Conservation (phyloP, 1,284 basidiomycete species). For the Inonotus hispidus region DNA sequence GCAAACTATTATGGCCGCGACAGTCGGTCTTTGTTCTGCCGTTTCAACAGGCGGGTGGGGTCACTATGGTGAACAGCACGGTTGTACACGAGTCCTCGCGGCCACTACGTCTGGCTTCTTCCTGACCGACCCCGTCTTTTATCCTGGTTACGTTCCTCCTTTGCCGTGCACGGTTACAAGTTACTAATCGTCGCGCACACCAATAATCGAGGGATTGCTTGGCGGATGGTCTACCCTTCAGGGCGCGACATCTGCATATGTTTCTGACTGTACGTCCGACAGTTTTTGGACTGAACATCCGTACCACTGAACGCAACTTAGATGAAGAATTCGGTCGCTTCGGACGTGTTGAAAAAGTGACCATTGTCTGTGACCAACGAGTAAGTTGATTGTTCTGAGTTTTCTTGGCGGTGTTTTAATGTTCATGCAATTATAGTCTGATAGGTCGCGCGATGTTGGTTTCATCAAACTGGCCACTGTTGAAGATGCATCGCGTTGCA, state of each 20-base stretch:
- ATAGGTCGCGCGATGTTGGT: too few relatives aligned
- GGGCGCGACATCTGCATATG: constrained; percentile 76
- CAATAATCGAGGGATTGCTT: constrained; percentile 75
- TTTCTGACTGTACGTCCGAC: constrained; percentile 78
- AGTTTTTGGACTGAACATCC: too few relatives aligned
- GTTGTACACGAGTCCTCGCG: constrained; percentile 72
- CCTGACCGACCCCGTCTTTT: constrained; percentile 72
- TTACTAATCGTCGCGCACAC: constrained; percentile 80
- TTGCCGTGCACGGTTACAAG: constrained; percentile 62
- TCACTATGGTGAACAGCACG: constrained; percentile 71
- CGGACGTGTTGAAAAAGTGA: too few relatives aligned
- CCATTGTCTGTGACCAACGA: too few relatives aligned
- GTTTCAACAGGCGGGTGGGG: constrained; percentile 90
- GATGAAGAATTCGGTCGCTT: too few relatives aligned
- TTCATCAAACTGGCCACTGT: too few relatives aligned
- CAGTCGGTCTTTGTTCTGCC: constrained; percentile 77
- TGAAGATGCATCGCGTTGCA: too few relatives aligned
- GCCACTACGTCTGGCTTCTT: constrained; percentile 67
- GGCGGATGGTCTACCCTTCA: constrained; percentile 84
- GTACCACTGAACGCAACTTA: too few relatives aligned
- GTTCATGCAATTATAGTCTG: too few relatives aligned
- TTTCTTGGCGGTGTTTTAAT: too few relatives aligned
- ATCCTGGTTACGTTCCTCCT: constrained; percentile 63
- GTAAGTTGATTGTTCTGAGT: too few relatives aligned
- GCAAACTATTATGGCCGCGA: constrained; percentile 68